Evolutionary conservation across 129 eudicot species (phyloP), one percentile per base, ranked within the genome.

Genomic region (Artemisia argyi): DNA sequence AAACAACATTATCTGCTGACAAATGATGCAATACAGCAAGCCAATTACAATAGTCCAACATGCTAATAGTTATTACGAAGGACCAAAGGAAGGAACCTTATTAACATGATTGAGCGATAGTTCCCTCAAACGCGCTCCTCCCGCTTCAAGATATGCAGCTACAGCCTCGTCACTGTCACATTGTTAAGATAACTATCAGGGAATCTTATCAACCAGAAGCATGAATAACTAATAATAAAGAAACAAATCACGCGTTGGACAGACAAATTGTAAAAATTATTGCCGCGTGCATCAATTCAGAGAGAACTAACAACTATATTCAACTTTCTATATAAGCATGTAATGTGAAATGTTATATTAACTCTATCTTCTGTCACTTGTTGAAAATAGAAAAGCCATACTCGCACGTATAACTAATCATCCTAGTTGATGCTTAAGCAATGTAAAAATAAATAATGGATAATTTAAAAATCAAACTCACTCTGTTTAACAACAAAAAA

Each of bases 101-200:
- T 42, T 64, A 61, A 94, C 75, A 75, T 79, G 84, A 82, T 88
- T 87, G 60, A 94, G 94, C 1, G 96, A 87, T 30, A 94, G 74
- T 65, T 86, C 97, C 61, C 66, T 86, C 72, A 94, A 76, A 68
- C 77, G 56, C 55, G 76, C 84, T 63, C 97, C 98, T 73, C 83
- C 60, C 18, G 88, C 72, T 86, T 94, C 97, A 53, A 94, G 78
- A 81, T 85, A 90, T 42, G 98, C 98, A 51, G 98, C 97, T 62
- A 94, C 71, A 81, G 98, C 98, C 77, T 84, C 97, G 71, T 94
- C 98, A 81, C 98, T 94, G 82, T 50, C 78, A 68, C 28, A 46
- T 79, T 19, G 73, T 71, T 44, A 32, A 17, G 12, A 16, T 24
- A 42, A 68, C 32, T 66, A 70, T 65, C 46, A 56, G 67, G 13